Base-by-base conservation (phyloP, 2,329 filamentous ascomycete species). In the Cryphonectria japonica region DNA sequence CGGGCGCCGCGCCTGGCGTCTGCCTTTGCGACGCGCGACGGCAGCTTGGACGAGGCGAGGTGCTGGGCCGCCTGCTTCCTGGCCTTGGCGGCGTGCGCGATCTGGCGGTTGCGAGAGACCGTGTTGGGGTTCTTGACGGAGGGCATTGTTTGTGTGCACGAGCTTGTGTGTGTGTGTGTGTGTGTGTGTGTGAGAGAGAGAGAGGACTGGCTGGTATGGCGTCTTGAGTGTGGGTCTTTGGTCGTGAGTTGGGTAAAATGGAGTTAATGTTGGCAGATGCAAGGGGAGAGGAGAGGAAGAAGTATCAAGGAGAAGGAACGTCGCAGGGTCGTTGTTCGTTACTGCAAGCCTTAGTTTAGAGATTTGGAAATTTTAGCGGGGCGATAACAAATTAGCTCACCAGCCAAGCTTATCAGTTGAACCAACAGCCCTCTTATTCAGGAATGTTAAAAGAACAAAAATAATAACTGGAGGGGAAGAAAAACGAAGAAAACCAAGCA, bases 51-150 rank as follows among this genome's bases (percentile, higher is more conserved):
- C 41, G 72, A 76, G 68, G 80, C 79, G 52, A 79, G 79, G 68
- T 78, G 78, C 80, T 86, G 83, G 76, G 83, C 82, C 71, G 79
- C 78, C 64, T 79, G 76, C 74, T 85, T 85, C 67, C 82, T 82
- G 57, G 80, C 79, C 74, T 80, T 84, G 68, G 84, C 81, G 29
- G 83, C 81, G 72, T 82, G 81, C 50, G 85, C 84, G 26, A 81
- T 81, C 54, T 85, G 79, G 19, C 86, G 84, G 82, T 87, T 88
- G 76, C 84, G 85, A 68, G 85, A 88, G 13, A 83, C 82, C 63
- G 82, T 83, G 83, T 89, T 89, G 76, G 87, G 87, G 80, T 88
- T 89, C 74, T 86, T 85, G 75, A 87, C 84, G 64, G 86, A 88
- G 22, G 85, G 83, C 86, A 88, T 88, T 29, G 73, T 69, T 69